Evolutionary conservation across 495 filamentous ascomycete genomes (phyloP), one percentile per base, ranked within the genome.

Genomic region (Rhizodiscina lignyota): DNA sequence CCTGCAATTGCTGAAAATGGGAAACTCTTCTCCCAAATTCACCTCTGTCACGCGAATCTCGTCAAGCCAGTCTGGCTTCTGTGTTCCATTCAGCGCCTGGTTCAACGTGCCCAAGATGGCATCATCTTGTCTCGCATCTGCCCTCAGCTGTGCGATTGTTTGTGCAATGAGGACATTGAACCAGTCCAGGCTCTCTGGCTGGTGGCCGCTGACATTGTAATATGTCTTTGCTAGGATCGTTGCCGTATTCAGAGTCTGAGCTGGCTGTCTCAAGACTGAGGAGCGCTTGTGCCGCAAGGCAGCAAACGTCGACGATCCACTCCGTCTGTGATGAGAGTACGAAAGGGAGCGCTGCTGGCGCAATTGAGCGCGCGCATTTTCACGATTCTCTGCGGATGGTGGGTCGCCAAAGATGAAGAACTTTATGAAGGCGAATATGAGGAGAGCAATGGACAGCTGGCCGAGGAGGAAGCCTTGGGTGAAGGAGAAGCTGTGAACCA

Each of bases 331-430:
- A 58, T 35, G 61, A 52, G 64, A 72, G 56, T 68, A 73, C 43
- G 67, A 76, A 24, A 76, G 62, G 41, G 66, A 81, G 32, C 68
- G 59, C 2, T 66, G 64, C 34, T 70, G 67, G 30, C 75, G 72
- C 42, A 80, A 72, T 31, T 79, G 68, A 18, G 79, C 78, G 32
- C 77, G 74, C 30, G 68, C 54, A 4, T 74, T 53, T 8, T 74
- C 73, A 2, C 73, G 70, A 21, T 78, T 74, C 30, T 89, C 85
- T 27, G 83, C 69, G 1, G 77, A 79, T 0, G 87, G 83, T 19
- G 82, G 69, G 50, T 97, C 87, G 48, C 89, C 89, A 48, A 97
- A 96, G 56, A 97, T 94, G 73, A 97, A 97, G 71, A 94, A 97
- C 58, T 92, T 93, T 58, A 97, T 97, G 63, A 97, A 97, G 44